phyloP scores from a whole-genome alignment of 192 early-diverging fungal species.

The Backusella macrospora region DNA sequence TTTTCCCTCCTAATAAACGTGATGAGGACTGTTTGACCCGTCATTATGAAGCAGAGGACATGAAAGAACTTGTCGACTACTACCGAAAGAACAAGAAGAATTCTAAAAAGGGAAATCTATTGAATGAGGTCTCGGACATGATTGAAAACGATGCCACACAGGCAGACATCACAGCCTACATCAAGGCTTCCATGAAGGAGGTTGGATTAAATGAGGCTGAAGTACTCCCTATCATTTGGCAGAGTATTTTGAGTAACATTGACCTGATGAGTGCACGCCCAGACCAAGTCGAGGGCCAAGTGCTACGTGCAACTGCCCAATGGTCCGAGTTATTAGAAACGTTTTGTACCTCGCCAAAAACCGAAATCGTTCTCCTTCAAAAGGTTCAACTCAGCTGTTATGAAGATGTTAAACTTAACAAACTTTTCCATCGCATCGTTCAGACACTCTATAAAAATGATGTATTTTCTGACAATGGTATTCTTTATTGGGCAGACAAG shows the following conservation, averaged over 20 bases:
- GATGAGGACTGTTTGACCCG: slow-evolving; percentile 84
- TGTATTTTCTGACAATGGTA: slow-evolving; percentile 87
- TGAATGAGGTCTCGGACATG: slow-evolving; percentile 52
- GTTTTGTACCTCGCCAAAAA: slow-evolving; percentile 79
- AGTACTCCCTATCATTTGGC: slow-evolving; percentile 80
- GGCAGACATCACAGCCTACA: slow-evolving; percentile 60
- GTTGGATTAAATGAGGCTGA: slow-evolving; percentile 78
- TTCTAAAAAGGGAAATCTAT: slow-evolving; percentile 66
- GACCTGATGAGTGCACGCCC: slow-evolving; percentile 75
- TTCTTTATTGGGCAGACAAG: slow-evolving; percentile 94
- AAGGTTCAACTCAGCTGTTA: slow-evolving; percentile 86
- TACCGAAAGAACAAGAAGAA: slow-evolving; percentile 73
- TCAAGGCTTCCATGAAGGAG: slow-evolving; percentile 68
- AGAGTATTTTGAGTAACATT: slow-evolving; percentile 71
- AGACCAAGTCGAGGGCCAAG: slow-evolving; percentile 84
- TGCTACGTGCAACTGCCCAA: slow-evolving; percentile 61
- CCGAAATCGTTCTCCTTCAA: slow-evolving; percentile 85
- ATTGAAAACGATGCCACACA: slow-evolving; percentile 50
- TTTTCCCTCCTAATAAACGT: slow-evolving; percentile 92
- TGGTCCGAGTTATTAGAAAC: slow-evolving; percentile 75
- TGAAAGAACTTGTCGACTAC: slow-evolving; percentile 86
- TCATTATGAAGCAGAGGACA: slow-evolving; percentile 92
- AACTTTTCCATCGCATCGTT: slow-evolving; percentile 83
- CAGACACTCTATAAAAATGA: slow-evolving; percentile 87
- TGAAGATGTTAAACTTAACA: slow-evolving; percentile 86